Base-by-base conservation (phyloP, 805 yeast genomes). In the Wickerhamiella kazuoi region DNA sequence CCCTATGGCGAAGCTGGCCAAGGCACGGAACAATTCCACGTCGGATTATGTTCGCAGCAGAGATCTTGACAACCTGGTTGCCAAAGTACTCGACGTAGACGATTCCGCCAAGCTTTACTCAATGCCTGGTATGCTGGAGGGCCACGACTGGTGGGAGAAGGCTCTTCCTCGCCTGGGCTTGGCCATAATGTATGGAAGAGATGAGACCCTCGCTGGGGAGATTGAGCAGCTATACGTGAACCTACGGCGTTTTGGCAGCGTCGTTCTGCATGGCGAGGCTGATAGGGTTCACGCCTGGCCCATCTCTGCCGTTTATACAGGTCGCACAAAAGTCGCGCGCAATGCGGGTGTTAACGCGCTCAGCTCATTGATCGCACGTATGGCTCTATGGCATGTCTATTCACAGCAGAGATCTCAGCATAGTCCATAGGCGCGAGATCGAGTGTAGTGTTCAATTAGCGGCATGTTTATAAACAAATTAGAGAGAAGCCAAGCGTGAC, bases 201-300 rank as follows among this genome's bases (percentile, higher is more conserved):
- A 60, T 21, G 75, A 71, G 46, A 49, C 55, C 14, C 48, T 62
- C 31, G 52, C 57, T n/a, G 42, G 46, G 1, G 67, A 67, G 30
- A 58, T 67, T 21, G 58, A 55, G 37, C 50, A 52, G 26, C 53
- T 68, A 36, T 51, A 55, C 11, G 38, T 37, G 4, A 36, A 42
- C 11, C 46, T 63, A 32, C 40, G 47, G 16, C 36, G 43, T 16
- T 49, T 50, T 18, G 60, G 64, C 3, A 45, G 53, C 16, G 51
- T 65, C 9, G 58, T 59, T 36, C 47, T 61, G 13, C 59, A 60
- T 42, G 50, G 52, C 16, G 59, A 55, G 31, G 48, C 47, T 2
- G 53, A 57, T 23, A 62, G 57, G 39, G 49, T 64, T 2, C 75
- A 70, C 43, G 59, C 67, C 16, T 69, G 74, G 74, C 73, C 72